Base-by-base conservation (phyloP, 768 basidiomycete species). In the Russula griseocarnosa region DNA sequence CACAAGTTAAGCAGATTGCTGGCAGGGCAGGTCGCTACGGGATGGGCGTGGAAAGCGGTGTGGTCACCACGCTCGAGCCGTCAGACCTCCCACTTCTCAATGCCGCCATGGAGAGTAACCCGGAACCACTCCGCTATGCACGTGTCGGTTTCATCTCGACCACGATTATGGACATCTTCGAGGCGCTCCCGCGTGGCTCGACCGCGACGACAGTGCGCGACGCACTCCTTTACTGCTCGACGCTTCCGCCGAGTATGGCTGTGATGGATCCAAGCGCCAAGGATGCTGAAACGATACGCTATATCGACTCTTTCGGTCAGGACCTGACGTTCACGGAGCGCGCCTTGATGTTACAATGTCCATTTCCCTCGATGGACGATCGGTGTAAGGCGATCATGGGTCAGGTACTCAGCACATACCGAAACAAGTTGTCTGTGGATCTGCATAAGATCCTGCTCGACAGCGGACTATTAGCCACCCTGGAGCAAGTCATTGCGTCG, bases 21-120 rank as follows among this genome's bases (percentile, higher is more conserved):
- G 94, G 95, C 7, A 84, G 96, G 46, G 95, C 96, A 0, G 96
- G 95, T 14, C 88, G 96, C 3, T 98, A 83, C 73, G 91, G 92
- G 3, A 73, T 90, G 49, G 76, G 78, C 44, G 69, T 68, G 61
- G 73, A 81, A 1, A 83, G 81, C 8, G 94, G 95, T 26, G 79
- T 81, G 36, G 88, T 86, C 9, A 94, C 94, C 0, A 89, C 93
- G 0, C 72, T 96, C n/a, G 72, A 79, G 49, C 71, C 76, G 3
- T 71, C 76, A 1, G 91, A 94, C 71, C 78, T 97, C 13, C 79
- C 80, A 0, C 74, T 82, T 62, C 77, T 98, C 11, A 73, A 74
- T 26, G 68, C 77, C 5, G 83, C 88, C 4, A 76, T 98, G 38
- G 75, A 74, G 2, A 68, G 78, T 0, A 79, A 84, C 0, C 76